Conservation (phyloP, 2,329 filamentous ascomycete genomes). For the Stemphylium beticola region DNA sequence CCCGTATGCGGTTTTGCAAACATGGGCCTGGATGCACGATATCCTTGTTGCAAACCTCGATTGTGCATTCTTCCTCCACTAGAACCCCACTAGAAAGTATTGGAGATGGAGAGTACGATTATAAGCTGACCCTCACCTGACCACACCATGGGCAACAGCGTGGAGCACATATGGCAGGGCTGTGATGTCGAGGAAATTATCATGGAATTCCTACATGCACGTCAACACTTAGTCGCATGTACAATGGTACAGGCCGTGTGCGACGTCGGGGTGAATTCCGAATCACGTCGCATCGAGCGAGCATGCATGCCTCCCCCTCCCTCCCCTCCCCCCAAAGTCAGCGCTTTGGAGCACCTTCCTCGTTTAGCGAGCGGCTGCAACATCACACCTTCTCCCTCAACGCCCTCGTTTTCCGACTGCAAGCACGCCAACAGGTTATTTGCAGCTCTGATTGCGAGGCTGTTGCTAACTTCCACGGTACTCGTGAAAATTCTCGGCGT, state of each 20-base stretch:
- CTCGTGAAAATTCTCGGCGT: not conserved
- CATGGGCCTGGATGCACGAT: constrained; percentile 19
- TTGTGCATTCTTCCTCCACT: constrained; percentile 24
- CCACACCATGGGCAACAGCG: not conserved
- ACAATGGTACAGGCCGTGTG: constrained; percentile 1
- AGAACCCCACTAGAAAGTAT: constrained; percentile 30
- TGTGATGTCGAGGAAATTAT: not conserved
- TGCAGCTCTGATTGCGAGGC: not conserved
- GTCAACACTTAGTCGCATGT: constrained; percentile 5
- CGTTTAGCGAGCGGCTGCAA: constrained; percentile 11
- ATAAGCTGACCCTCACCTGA: constrained; percentile 7
- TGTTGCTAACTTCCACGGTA: not conserved
- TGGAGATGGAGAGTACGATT: constrained; percentile 30
- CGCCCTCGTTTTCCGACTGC: not conserved
- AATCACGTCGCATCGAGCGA: constrained; percentile 14
- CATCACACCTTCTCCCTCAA: constrained; percentile 1
- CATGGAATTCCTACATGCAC: constrained; percentile 1
- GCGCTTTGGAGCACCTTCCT: constrained; percentile 17
- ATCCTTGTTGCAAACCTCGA: constrained; percentile 12
- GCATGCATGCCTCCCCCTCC: no score
- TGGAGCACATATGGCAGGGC: not conserved
- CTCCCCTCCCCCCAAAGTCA: not conserved
- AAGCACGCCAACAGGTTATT: constrained; percentile 1
- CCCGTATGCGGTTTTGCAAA: constrained; percentile 21
- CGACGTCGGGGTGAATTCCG: constrained; percentile 15